These are phyloP conservation scores for Pseudogymnoascus sp. DNA, from an alignment of 2,329 filamentous ascomycete species.

Conservation along the genomic window DNA sequence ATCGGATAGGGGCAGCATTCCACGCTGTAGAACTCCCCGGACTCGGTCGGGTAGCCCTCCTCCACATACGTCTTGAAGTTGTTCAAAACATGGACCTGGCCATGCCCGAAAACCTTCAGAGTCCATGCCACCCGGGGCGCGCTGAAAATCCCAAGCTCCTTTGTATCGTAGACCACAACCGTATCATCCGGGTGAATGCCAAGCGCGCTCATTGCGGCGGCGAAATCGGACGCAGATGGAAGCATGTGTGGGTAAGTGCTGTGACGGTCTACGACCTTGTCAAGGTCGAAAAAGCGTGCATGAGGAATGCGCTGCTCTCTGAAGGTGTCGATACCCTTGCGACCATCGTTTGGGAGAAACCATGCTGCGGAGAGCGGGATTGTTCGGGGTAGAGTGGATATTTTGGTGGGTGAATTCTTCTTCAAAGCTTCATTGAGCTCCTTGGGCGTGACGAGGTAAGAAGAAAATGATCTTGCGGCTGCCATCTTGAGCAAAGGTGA, in stretches of 20 bases:
- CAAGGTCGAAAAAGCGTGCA: slow-evolving; percentile 92
- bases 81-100: slow-evolving; percentile 81
- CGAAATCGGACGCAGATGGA: slow-evolving; percentile 71
- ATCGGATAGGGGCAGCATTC: slow-evolving; percentile 59
- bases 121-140: slow-evolving; percentile 94
- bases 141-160: slow-evolving; percentile 88
- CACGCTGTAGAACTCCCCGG: slow-evolving; percentile 62
- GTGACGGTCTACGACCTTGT: slow-evolving; percentile 78
- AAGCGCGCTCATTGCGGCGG: slow-evolving; percentile 77
- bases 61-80: slow-evolving; percentile 95
- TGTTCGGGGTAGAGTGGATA: slow-evolving; percentile 73
- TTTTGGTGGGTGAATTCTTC: slow-evolving; percentile 69
- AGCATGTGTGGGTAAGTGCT: slow-evolving; percentile 97
- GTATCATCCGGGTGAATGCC: slow-evolving; percentile 83
- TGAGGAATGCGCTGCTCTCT: slow-evolving; percentile 75
- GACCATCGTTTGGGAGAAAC: slow-evolving; percentile 90
- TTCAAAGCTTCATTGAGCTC: slow-evolving; percentile 75
- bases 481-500: slow-evolving; percentile 27
- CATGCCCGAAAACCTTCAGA: slow-evolving; percentile 79
- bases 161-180: slow-evolving; percentile 88
- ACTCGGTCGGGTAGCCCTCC: slow-evolving; percentile 71
- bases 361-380: slow-evolving; percentile 88
- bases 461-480: slow-evolving; percentile 53
- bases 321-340: slow-evolving; percentile 74
- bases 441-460: slow-evolving; percentile 78